Percentiles rank a stretch among this genome's conserved stretches.
Evolutionary conservation across 768 basidiomycete species (phyloP).

Genomic region (Pholiota conissans): DNA sequence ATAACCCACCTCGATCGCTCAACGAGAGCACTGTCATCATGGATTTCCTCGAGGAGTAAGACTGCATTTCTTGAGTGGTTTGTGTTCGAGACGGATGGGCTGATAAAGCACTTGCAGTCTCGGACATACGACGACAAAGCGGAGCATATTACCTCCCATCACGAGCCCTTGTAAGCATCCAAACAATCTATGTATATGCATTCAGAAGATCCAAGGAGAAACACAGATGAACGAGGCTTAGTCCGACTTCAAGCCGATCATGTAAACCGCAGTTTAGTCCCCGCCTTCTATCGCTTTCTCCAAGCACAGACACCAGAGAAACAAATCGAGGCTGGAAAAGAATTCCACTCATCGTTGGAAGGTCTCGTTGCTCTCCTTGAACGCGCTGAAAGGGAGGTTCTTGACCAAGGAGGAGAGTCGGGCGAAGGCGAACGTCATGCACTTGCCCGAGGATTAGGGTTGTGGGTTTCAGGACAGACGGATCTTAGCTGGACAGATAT

Average conservation of each 20-base stretch:
- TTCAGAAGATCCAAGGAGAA: not conserved
- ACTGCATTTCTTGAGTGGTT: too few relatives aligned
- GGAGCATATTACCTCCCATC: slow-evolving; percentile 55
- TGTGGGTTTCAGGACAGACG: slow-evolving; percentile 54
- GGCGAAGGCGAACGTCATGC: slow-evolving; percentile 42
- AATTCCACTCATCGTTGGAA: slow-evolving; percentile 53
- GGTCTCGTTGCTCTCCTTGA: slow-evolving; percentile 55
- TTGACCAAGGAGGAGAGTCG: slow-evolving; percentile 34
- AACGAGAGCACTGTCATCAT: slow-evolving; percentile 83
- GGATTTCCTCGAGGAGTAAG: slow-evolving; percentile 77
- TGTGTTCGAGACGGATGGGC: not conserved
- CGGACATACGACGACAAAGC: slow-evolving; percentile 45
- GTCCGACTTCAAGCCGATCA: slow-evolving; percentile 70
- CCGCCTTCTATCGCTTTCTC: slow-evolving; percentile 73
- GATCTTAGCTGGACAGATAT: slow-evolving; percentile 65
- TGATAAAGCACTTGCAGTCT: slow-evolving; percentile 34
- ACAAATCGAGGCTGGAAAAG: slow-evolving; percentile 52
- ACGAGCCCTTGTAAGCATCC: slow-evolving; percentile 56
- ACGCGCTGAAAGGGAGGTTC: slow-evolving; percentile 49
- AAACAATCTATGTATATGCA: not conserved
- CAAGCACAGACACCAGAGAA: slow-evolving; percentile 62
- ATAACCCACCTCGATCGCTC: slow-evolving; percentile 56
- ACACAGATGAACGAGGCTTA: slow-evolving; percentile 65
- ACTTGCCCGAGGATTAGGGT: slow-evolving; percentile 43
- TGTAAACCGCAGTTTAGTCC: slow-evolving; percentile 61